Evolutionary conservation across 768 basidiomycete species (phyloP).

Genomic region (Tremella mesenterica): DNA sequence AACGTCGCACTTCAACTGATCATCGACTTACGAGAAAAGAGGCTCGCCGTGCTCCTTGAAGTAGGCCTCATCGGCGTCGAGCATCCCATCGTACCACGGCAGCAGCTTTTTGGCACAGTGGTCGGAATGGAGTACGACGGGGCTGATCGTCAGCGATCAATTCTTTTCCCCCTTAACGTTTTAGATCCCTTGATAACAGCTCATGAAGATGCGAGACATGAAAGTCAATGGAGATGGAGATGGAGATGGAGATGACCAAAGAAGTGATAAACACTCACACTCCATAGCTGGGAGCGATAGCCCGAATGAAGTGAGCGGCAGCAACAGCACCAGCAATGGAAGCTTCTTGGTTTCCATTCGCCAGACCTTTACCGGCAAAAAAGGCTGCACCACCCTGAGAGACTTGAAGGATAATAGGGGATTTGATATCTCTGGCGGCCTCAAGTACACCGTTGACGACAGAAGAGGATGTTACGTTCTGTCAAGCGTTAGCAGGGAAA

Average conservation of each 20-base stretch:
- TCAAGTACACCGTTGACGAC: conserved; percentile 89
- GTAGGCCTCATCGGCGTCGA: conserved; percentile 87
- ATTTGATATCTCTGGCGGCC: conserved; percentile 90
- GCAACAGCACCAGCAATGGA: conserved; percentile 86
- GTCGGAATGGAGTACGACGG: conserved; percentile 94
- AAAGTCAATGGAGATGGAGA: no score
- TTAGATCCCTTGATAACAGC: not conserved
- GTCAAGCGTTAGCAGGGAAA: no score
- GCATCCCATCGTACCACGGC: conserved; percentile 98
- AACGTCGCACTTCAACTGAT: not conserved
- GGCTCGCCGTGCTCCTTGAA: conserved; percentile 74
- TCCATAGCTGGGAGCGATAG: conserved; percentile 81
- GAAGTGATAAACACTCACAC: conserved; percentile 60
- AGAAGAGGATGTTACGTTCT: conserved; percentile 97
- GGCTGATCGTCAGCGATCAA: conserved; percentile 53
- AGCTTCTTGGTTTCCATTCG: conserved; percentile 91
- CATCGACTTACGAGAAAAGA: conserved; percentile 41
- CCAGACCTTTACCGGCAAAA: conserved; percentile 91
- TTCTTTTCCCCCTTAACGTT: no score
- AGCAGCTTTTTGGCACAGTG: conserved; percentile 98
- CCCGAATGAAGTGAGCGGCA: conserved; percentile 82
- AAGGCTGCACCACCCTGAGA: conserved; percentile 95
- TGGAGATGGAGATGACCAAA: no score
- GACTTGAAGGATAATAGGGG: conserved; percentile 94
- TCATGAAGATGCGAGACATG: not conserved